A percentile compares a stretch with the other conserved stretches of the same genome.
phyloP scores from a whole-genome alignment of 257 asterid species.

The Ocimum tenuiflorum region DNA sequence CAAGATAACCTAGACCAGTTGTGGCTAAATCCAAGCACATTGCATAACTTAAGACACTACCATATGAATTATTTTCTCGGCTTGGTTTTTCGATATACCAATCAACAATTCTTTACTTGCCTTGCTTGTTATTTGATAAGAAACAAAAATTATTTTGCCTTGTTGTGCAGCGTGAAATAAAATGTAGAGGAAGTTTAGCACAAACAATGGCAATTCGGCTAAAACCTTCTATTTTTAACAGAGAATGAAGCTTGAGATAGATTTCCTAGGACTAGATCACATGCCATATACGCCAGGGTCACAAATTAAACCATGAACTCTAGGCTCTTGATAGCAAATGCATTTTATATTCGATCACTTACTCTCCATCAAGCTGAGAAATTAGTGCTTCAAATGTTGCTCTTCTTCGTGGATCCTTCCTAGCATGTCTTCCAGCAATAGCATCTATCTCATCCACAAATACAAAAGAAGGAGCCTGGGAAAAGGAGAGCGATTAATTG shows the following conservation, averaged over 20 bases:
- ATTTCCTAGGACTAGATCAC: slow-evolving; percentile 3
- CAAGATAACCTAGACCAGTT: no score
- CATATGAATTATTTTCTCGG: no score
- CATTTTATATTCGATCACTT: slow-evolving; percentile 31
- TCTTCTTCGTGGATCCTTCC: slow-evolving; percentile 78
- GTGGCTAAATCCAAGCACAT: no score
- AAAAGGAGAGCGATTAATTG: slow-evolving; percentile 15
- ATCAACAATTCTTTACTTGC: not conserved
- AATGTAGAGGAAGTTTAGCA: not conserved
- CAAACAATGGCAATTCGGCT: not conserved
- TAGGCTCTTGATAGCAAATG: not conserved
- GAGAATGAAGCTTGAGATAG: not conserved
- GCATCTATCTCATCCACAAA: slow-evolving; percentile 99
- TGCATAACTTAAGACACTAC: no score
- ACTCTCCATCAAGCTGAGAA: slow-evolving; percentile 98
- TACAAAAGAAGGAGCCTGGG: slow-evolving; percentile 93
- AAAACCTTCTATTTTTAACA: slow-evolving; percentile 11
- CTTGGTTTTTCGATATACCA: not conserved
- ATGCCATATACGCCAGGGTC: slow-evolving; percentile 1
- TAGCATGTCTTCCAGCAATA: slow-evolving; percentile 95
- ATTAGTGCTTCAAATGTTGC: slow-evolving; percentile 87
- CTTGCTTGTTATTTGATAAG: not conserved
- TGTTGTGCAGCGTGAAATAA: not conserved
- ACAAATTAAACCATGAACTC: slow-evolving; percentile 23
- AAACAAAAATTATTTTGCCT: not conserved